phyloP scores from a whole-genome alignment of 257 asterid species.

The Avicennia marina region DNA sequence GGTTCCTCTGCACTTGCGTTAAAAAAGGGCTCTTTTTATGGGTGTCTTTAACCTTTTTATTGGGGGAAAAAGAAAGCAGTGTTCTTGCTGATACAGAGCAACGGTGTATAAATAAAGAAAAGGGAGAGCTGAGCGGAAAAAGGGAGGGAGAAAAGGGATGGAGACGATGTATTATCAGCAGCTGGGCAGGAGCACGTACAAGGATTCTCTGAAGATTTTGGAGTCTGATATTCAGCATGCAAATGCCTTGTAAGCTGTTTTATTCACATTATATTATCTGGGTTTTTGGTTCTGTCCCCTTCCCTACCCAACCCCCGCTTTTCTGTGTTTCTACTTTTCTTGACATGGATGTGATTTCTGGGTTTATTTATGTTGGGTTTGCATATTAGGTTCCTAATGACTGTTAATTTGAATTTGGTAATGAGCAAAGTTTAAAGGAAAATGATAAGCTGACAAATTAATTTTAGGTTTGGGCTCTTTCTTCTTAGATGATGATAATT shows the following conservation, averaged over 20 bases:
- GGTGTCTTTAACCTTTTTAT: slow-evolving; percentile 16
- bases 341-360: slow-evolving; percentile 15
- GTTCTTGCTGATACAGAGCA: slow-evolving; percentile 18
- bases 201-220: slow-evolving; percentile 61
- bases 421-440: slow-evolving; percentile 11
- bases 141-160: slow-evolving; percentile 22
- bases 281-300: slow-evolving; percentile 1
- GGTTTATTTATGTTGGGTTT: slow-evolving; percentile 21
- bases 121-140: neutral
- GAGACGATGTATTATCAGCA: slow-evolving; percentile 70
- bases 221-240: slow-evolving; percentile 85
- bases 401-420: slow-evolving; percentile 14
- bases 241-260: slow-evolving; percentile 60
- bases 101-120: neutral
- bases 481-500: neutral
- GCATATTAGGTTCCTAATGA: neutral
- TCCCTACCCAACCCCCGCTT: no score
- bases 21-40: no score
- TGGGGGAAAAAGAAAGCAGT: slow-evolving; percentile 7
- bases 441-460: neutral
- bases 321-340: neutral
- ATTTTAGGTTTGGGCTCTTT: slow-evolving; percentile 2
- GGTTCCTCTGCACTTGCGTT: neutral
- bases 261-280: slow-evolving; percentile 4
- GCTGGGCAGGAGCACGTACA: slow-evolving; percentile 54